phyloP scores from a whole-genome alignment of 352 stramenopile species.

The Globisporangium takayamanum region DNA sequence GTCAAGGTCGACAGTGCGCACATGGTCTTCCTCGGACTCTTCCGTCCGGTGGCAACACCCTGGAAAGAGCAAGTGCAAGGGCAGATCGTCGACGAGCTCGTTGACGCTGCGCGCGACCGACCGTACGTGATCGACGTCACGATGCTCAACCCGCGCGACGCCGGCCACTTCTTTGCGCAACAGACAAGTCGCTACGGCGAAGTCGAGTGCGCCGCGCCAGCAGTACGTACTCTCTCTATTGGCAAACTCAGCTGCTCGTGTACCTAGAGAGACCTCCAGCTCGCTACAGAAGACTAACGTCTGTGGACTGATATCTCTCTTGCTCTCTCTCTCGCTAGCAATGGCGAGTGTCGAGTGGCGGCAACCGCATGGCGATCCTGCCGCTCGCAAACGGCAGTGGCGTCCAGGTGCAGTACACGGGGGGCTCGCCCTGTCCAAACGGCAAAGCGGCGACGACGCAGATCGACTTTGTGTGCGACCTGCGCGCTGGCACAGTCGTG shows the following conservation, averaged over 20 bases:
- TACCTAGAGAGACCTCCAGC: background rate
- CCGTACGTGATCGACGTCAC: slow-evolving; percentile 54
- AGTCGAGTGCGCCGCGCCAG: slow-evolving; percentile 62
- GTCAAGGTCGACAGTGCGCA: slow-evolving; percentile 45
- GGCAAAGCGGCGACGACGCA: slow-evolving; percentile 41
- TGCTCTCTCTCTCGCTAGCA: slow-evolving; percentile 26
- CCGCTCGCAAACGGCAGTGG: slow-evolving; percentile 47
- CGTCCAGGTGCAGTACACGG: slow-evolving; percentile 48
- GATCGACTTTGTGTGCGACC: slow-evolving; percentile 64
- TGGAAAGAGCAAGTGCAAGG: slow-evolving; percentile 48
- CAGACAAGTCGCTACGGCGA: slow-evolving; percentile 59
- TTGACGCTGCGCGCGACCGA: slow-evolving; percentile 36
- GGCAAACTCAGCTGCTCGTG: background rate
- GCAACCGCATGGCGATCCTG: slow-evolving; percentile 55
- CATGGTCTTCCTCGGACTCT: slow-evolving; percentile 48
- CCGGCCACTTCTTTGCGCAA: slow-evolving; percentile 59
- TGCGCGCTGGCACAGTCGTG: slow-evolving; percentile 52
- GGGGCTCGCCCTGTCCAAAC: slow-evolving; percentile 43
- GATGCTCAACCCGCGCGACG: slow-evolving; percentile 54
- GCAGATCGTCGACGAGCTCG: slow-evolving; percentile 51
- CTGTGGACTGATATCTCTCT: background rate
- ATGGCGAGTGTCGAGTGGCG: slow-evolving; percentile 61
- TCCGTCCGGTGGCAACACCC: slow-evolving; percentile 45
- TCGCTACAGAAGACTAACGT: background rate
- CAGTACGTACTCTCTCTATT: slow-evolving; percentile 23